Conservation (phyloP, 2,329 filamentous ascomycete species). For the Penicillium aurantiogriseum region DNA sequence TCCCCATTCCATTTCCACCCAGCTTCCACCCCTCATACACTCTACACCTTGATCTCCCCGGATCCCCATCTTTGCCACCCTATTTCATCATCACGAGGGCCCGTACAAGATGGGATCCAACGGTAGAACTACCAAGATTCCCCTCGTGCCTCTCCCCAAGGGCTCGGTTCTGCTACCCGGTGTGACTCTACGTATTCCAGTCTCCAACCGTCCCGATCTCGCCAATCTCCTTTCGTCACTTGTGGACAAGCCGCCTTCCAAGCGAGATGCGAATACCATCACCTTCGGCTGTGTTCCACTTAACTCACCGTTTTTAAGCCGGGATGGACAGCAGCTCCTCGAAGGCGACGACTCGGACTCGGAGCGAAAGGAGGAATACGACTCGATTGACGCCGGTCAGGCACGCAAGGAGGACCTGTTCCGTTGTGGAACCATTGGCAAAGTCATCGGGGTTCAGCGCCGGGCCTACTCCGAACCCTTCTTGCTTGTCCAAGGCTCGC, state of each 20-base stretch:
- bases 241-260: conserved; percentile 69
- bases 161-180: conserved; percentile 82
- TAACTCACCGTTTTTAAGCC: conserved; percentile 69
- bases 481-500: conserved; percentile 80
- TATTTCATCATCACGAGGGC: conserved; percentile 5
- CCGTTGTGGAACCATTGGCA: conserved; percentile 76
- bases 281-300: conserved; percentile 86
- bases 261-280: conserved; percentile 64
- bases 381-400: conserved; percentile 57
- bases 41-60: not conserved
- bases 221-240: conserved; percentile 82
- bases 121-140: conserved; percentile 52
- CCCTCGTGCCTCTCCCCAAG: conserved; percentile 78
- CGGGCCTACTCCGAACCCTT: conserved; percentile 73
- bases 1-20: not conserved
- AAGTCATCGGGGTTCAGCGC: conserved; percentile 75
- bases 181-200: conserved; percentile 77
- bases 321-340: conserved; percentile 73
- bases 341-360: conserved; percentile 59
- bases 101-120: conserved; percentile 36
- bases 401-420: conserved; percentile 73
- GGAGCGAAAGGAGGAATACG: conserved; percentile 43
- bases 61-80: conserved; percentile 9
- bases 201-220: conserved; percentile 81
- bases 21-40: not conserved